Base-by-base conservation (phyloP, 495 filamentous ascomycete genomes). In the Hypoxylon intermedium region DNA sequence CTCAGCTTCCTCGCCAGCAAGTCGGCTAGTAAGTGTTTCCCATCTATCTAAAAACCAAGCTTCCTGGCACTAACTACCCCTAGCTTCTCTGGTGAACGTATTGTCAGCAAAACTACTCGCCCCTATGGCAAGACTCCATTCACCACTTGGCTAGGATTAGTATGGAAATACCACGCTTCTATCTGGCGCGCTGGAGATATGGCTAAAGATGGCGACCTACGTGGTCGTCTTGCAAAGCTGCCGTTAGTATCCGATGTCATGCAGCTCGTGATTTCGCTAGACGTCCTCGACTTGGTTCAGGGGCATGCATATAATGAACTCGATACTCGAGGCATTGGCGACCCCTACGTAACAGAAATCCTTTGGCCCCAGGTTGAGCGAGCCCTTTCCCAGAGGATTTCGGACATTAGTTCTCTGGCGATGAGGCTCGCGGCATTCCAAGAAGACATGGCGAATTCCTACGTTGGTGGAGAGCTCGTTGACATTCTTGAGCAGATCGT, bases 351-450 rank as follows among this genome's bases (percentile, higher is more conserved):
- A 12, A 49, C 41, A 11, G 64, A 68, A 9, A 42, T 70, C 13
- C 84, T 85, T 53, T 79, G 71, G 5, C 83, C 83, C 2, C 79
- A 84, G 51, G 61, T 83, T 45, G 59, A 72, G 16, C 81, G 80
- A 7, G 72, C 82, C 3, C 67, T 80, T 46, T 77, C 47, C 1
- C 68, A 68, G 46, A 20, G 18, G 9, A 21, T 68, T 3, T 2
- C 41, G 3, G 38, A 58, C 13, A 43, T 63, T 13, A 68, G 42
- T 7, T 52, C 51, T 11, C 13, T 66, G 11, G 59, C 60, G 1
- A 44, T 56, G 7, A 61, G 52, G 46, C 33, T 68, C 9, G 61
- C 68, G 11, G 49, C 52, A 2, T 52, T 49, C n/a, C 58, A 62
- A 11, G 60, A 70, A 40, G 68, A 70, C 13, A 36, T 30, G 1